Conservation (phyloP, 768 basidiomycete genomes). For the Xerocomellus chrysenteron region DNA sequence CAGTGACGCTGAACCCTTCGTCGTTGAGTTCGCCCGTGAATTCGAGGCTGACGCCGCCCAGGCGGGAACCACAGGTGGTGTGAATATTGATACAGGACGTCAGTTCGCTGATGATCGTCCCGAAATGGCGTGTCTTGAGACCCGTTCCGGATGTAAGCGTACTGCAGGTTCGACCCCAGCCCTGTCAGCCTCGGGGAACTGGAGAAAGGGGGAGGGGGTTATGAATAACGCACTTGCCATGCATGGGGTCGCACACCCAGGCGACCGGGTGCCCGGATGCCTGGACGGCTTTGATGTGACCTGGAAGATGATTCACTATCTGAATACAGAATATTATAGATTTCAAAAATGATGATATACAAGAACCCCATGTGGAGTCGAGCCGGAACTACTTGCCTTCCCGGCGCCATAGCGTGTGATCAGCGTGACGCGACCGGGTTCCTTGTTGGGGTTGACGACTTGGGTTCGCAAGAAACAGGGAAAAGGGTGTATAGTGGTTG, state of each 20-base stretch:
- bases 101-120: constrained; percentile 85
- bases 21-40: constrained; percentile 90
- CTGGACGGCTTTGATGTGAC: constrained; percentile 81
- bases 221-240: constrained; percentile 77
- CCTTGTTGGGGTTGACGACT: constrained; percentile 89
- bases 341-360: neutral
- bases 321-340: constrained; percentile 27
- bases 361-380: neutral
- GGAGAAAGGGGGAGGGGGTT: neutral
- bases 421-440: constrained; percentile 79
- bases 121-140: constrained; percentile 89
- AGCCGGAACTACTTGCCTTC: constrained; percentile 50
- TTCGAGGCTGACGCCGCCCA: constrained; percentile 86
- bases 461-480: neutral
- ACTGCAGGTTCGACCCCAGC: constrained; percentile 37
- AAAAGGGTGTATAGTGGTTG: neutral
- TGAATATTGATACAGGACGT: constrained; percentile 83
- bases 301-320: constrained; percentile 73
- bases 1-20: constrained; percentile 93
- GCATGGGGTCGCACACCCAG: constrained; percentile 99
- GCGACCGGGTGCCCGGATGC: constrained; percentile 80
- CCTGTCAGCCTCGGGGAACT: neutral
- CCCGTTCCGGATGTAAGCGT: constrained; percentile 79
- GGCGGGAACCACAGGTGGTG: constrained; percentile 61
- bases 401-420: constrained; percentile 92